These are phyloP conservation scores for Colletotrichum somersetense DNA, from an alignment of 2,329 filamentous ascomycete species.

Conservation along the genomic window DNA sequence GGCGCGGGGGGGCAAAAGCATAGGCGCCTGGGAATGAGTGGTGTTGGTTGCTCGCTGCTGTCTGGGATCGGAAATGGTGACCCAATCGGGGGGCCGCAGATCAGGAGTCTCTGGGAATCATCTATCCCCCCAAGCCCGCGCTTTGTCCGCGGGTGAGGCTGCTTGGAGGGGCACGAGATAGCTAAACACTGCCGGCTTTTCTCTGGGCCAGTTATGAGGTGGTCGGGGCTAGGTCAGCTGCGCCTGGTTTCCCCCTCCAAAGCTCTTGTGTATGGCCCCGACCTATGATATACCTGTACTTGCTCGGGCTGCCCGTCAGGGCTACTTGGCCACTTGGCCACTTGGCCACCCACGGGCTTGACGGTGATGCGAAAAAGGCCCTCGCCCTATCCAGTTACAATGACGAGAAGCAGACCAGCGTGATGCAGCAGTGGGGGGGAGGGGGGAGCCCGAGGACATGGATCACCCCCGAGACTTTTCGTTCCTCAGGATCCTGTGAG, in stretches of 20 bases:
- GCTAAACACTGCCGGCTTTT: background rate
- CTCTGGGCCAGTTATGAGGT: background rate
- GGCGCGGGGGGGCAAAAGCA: constrained; percentile 2
- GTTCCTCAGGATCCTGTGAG: constrained; percentile 21
- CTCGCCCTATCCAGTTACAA: background rate
- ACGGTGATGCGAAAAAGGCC: background rate
- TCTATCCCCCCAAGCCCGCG: background rate
- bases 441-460: too few species aligned
- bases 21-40: background rate
- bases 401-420: background rate
- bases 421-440: background rate
- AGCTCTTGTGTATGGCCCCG: background rate
- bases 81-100: constrained; percentile 8
- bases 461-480: constrained; percentile 13
- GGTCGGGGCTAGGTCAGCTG: background rate
- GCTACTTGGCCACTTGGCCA: background rate
- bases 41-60: constrained; percentile 4
- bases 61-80: constrained; percentile 30
- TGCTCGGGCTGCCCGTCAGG: background rate
- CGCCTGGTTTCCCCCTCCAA: background rate
- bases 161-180: background rate
- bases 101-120: constrained; percentile 7
- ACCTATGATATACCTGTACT: background rate
- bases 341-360: background rate
- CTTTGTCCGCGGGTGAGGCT: background rate